Evolutionary conservation across 176 grass and related monocot genomes (phyloP).

Genomic region (Paspalum vaginatum): DNA sequence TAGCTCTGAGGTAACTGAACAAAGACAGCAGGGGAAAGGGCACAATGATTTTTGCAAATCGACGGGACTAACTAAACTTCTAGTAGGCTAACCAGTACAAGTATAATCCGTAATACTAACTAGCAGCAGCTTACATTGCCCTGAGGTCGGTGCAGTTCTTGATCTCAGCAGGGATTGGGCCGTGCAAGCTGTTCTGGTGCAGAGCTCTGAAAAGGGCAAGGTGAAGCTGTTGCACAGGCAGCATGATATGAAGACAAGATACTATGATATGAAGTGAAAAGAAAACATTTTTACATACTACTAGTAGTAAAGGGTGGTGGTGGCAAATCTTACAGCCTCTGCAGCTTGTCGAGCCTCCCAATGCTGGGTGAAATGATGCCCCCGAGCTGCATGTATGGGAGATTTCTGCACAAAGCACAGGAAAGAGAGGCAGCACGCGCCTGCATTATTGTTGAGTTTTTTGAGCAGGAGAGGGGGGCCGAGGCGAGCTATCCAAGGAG

Average conservation of each 20-base stretch:
- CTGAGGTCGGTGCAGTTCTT: slow-evolving; percentile 85
- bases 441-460: too few species aligned
- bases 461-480: too few species aligned
- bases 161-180: slow-evolving; percentile 79
- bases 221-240: neutral
- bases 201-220: slow-evolving; percentile 65
- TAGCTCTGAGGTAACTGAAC: slow-evolving; percentile 82
- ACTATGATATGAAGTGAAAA: too few species aligned
- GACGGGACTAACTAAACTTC: too few species aligned
- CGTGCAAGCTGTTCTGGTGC: slow-evolving; percentile 97
- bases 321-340: slow-evolving; percentile 59
- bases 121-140: slow-evolving; percentile 54
- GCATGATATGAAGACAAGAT: too few species aligned
- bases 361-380: slow-evolving; percentile 86
- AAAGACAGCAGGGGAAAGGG: neutral
- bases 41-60: neutral
- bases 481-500: slow-evolving; percentile 18
- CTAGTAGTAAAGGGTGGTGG: too few species aligned
- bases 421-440: neutral
- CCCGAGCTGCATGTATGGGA: slow-evolving; percentile 91
- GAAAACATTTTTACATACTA: too few species aligned
- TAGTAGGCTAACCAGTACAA: too few species aligned
- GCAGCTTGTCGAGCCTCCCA: slow-evolving; percentile 76
- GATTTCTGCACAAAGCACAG: slow-evolving; percentile 54
- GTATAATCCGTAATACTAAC: too few species aligned